These are phyloP conservation scores for Cladophialophora immunda DNA, from an alignment of 2,329 filamentous ascomycete species.

Conservation along the genomic window DNA sequence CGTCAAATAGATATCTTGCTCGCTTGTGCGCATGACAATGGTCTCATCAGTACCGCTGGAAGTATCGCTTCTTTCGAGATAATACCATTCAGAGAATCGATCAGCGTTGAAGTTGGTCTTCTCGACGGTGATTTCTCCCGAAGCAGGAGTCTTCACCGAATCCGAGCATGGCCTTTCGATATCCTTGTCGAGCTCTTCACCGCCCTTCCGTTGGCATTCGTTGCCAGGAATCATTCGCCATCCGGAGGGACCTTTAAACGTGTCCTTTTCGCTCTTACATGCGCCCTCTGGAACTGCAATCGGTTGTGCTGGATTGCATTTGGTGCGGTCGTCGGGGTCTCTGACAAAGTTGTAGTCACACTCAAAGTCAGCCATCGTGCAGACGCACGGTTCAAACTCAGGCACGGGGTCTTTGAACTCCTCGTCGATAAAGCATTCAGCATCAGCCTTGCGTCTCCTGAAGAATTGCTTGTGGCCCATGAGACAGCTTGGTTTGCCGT, in stretches of 20 bases:
- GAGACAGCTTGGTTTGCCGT: constrained; percentile 84
- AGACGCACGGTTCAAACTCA: constrained; percentile 78
- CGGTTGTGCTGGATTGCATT: constrained; percentile 69
- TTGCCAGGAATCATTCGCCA: constrained; percentile 92
- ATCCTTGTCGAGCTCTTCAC: constrained; percentile 73
- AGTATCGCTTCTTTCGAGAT: constrained; percentile 78
- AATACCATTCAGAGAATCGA: constrained; percentile 67
- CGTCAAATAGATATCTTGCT: constrained; percentile 74
- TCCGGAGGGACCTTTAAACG: constrained; percentile 84
- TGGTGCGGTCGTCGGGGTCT: constrained; percentile 66
- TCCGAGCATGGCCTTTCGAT: constrained; percentile 81
- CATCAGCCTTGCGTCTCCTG: constrained; percentile 81
- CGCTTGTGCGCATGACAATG: constrained; percentile 67
- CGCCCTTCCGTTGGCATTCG: constrained; percentile 69
- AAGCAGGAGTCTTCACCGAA: constrained; percentile 60
- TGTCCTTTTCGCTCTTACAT: constrained; percentile 76
- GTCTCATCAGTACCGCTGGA: constrained; percentile 76
- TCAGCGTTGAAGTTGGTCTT: constrained; percentile 70
- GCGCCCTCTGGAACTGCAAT: constrained; percentile 73
- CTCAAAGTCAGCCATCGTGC: constrained; percentile 86
- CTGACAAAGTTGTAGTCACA: constrained; percentile 92
- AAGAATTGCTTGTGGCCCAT: constrained; percentile 97
- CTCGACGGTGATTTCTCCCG: constrained; percentile 71
- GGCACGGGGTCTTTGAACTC: constrained; percentile 82
- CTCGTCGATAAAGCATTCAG: constrained; percentile 86